These are phyloP conservation scores for Xylaria bambusicola DNA, from an alignment of 495 filamentous ascomycete genomes.

Conservation along the genomic window DNA sequence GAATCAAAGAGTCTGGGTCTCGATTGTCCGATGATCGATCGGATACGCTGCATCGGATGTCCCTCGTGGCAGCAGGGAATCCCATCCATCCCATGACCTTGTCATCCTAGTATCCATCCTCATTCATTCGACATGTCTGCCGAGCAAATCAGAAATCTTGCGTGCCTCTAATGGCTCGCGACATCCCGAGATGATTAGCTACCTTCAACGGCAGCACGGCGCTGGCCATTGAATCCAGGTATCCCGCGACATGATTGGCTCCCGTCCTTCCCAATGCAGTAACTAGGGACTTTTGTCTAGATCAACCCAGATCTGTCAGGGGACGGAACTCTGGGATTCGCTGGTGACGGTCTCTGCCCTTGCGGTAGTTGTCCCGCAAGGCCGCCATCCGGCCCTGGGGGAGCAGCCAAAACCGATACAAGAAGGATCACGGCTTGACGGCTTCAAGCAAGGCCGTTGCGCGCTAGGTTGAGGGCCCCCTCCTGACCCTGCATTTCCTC, in stretches of 20 bases:
- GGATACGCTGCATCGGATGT: conserved; percentile 1
- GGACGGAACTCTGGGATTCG: conserved; percentile 13
- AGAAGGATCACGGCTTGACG: conserved; percentile 14
- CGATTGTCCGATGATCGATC: conserved; percentile 7
- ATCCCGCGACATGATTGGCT: conserved; percentile 12
- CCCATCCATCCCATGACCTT: not conserved
- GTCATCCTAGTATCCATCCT: too few species aligned
- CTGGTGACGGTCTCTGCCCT: not conserved
- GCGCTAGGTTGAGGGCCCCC: not conserved
- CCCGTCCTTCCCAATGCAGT: not conserved
- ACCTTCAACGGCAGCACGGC: not conserved
- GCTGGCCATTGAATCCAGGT: not conserved
- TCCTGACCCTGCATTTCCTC: conserved; percentile 10
- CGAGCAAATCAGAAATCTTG: conserved; percentile 6
- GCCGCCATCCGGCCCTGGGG: conserved; percentile 5
- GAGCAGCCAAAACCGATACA: not conserved
- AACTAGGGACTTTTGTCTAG: conserved; percentile 21
- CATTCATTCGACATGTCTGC: not conserved
- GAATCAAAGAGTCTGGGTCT: not conserved
- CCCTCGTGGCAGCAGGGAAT: conserved; percentile 21
- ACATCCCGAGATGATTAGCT: conserved; percentile 8
- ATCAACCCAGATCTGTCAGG: conserved; percentile 15
- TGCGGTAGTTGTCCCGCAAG: conserved; percentile 18
- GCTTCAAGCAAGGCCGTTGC: conserved; percentile 6
- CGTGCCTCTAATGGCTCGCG: conserved; percentile 6